These are phyloP conservation scores for Arachnomyces sp. DNA, from an alignment of 2,329 filamentous ascomycete species.

Conservation along the genomic window DNA sequence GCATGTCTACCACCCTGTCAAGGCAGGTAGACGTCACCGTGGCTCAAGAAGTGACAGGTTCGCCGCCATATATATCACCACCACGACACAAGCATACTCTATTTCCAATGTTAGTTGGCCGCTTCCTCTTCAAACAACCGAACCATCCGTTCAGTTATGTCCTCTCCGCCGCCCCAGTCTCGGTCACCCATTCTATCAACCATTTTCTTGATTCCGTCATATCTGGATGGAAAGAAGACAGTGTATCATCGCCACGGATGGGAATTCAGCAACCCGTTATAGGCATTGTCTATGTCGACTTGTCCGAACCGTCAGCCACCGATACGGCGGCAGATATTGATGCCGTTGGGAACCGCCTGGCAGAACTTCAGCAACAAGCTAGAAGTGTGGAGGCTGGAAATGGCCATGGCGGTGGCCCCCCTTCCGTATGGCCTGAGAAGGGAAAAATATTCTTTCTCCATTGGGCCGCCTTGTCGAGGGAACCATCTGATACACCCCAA, in stretches of 20 bases:
- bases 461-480: conserved; percentile 8
- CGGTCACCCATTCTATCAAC: neutral
- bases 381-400: no score
- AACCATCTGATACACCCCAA: conserved; percentile 1
- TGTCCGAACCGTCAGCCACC: conserved; percentile 1
- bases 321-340: conserved; percentile 7
- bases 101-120: conserved; percentile 3
- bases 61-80: no score
- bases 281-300: conserved; percentile 24
- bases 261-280: no score
- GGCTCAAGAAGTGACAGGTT: no score
- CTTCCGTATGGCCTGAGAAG: conserved; percentile 2
- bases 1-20: no score
- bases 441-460: conserved; percentile 30
- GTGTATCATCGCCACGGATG: no score
- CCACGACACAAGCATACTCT: neutral
- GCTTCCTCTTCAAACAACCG: neutral
- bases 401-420: conserved; percentile 4
- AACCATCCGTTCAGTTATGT: neutral
- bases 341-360: conserved; percentile 19
- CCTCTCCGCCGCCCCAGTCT: neutral
- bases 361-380: conserved; percentile 13
- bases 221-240: no score
- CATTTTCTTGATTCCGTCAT: conserved; percentile 1
- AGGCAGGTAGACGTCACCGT: no score